These are phyloP conservation scores for Plantago ovata DNA, from an alignment of 257 asterid genomes.

Conservation along the genomic window DNA sequence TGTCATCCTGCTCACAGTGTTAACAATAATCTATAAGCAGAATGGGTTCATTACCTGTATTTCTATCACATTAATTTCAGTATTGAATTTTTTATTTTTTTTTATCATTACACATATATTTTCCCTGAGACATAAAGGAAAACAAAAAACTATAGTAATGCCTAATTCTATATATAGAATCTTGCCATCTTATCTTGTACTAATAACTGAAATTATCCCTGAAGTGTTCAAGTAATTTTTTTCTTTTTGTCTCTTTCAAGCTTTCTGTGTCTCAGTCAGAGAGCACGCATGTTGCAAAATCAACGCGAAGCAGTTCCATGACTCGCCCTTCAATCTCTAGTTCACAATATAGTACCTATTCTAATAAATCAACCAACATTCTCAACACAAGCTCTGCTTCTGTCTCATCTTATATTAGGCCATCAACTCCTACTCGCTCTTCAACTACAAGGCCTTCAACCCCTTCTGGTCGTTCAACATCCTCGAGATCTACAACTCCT, in stretches of 20 bases:
- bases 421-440: conserved; percentile 88
- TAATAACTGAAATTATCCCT: conserved; percentile 3
- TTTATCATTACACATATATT: too few species aligned
- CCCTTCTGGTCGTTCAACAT: conserved; percentile 63
- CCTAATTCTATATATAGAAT: background rate
- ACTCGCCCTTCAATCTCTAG: conserved; percentile 78
- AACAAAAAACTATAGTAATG: too few species aligned
- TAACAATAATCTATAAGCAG: conserved; percentile 10
- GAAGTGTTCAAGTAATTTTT: background rate
- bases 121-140: too few species aligned
- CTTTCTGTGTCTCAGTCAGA: conserved; percentile 88
- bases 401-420: conserved; percentile 89
- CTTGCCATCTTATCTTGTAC: conserved; percentile 4
- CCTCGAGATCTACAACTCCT: conserved; percentile 87
- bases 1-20: conserved; percentile 22
- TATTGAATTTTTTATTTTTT: too few species aligned
- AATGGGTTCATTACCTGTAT: conserved; percentile 14
- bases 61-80: conserved; percentile 4
- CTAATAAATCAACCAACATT: conserved; percentile 61
- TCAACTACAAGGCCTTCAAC: conserved; percentile 80
- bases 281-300: conserved; percentile 58
- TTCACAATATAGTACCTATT: conserved; percentile 62
- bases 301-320: conserved; percentile 74
- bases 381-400: conserved; percentile 96
- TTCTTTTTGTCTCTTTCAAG: conserved; percentile 40